Conservation (phyloP, 352 stramenopile species). For the Aphanomyces cochlioides region DNA sequence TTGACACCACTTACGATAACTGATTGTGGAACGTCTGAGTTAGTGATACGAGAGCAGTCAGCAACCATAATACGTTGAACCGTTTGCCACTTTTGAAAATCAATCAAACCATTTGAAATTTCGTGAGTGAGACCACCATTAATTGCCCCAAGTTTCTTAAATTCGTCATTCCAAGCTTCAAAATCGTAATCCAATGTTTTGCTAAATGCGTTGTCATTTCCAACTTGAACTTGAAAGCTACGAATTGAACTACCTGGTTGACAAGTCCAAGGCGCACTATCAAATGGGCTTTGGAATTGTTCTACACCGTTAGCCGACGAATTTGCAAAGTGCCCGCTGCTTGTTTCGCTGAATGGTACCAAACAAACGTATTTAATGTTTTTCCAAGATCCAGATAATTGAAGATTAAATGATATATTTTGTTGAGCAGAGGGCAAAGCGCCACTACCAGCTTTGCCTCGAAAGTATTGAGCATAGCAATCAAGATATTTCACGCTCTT, state of each 20-base stretch:
- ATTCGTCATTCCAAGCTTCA: conserved; percentile 30
- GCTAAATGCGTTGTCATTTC: conserved; percentile 36
- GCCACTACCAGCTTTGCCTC: conserved; percentile 29
- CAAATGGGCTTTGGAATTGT: conserved; percentile 34
- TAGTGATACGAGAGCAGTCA: conserved; percentile 30
- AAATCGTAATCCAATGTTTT: conserved; percentile 35
- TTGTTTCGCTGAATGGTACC: conserved; percentile 32
- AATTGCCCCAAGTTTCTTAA: conserved; percentile 31
- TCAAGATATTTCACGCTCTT: conserved; percentile 34
- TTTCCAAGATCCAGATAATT: conserved; percentile 29
- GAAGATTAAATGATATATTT: conserved; percentile 31
- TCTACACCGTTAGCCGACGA: conserved; percentile 9
- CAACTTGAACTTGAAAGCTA: conserved; percentile 33
- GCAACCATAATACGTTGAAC: conserved; percentile 30
- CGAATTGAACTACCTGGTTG: conserved; percentile 30
- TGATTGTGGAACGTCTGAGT: conserved; percentile 2
- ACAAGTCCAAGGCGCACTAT: conserved; percentile 33
- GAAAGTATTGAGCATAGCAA: conserved; percentile 35
- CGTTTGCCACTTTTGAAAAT: conserved; percentile 28
- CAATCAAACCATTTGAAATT: conserved; percentile 33
- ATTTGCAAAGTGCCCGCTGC: conserved; percentile 14
- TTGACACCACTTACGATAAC: conserved; percentile 13
- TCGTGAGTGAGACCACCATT: conserved; percentile 34
- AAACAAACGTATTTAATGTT: conserved; percentile 34
- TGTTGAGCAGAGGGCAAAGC: conserved; percentile 23